These are phyloP conservation scores for Seiridium unicorne DNA, from an alignment of 2,329 filamentous ascomycete species.

Conservation along the genomic window DNA sequence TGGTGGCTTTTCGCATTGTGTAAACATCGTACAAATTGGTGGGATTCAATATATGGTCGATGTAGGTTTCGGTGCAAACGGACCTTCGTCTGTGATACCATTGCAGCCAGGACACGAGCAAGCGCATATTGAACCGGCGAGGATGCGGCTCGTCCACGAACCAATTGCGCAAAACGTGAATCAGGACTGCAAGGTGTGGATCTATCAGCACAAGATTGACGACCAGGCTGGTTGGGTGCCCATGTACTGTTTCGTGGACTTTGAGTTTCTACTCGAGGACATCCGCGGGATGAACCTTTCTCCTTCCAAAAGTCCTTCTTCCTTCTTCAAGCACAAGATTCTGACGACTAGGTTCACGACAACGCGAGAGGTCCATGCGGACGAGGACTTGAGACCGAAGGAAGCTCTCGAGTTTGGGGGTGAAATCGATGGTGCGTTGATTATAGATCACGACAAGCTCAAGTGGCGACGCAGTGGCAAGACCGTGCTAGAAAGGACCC, in stretches of 20 bases:
- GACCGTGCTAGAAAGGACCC: constrained; percentile 33
- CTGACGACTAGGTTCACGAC: constrained; percentile 38
- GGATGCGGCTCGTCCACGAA: constrained; percentile 29
- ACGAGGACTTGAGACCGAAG: constrained; percentile 19
- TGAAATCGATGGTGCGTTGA: constrained; percentile 27
- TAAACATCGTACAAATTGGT: constrained; percentile 20
- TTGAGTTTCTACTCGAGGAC: constrained; percentile 37
- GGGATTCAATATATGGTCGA: constrained; percentile 18
- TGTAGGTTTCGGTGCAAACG: constrained; percentile 22
- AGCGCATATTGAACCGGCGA: constrained; percentile 20
- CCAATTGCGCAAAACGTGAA: constrained; percentile 20
- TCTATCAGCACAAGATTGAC: constrained; percentile 19
- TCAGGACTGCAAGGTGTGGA: constrained; percentile 17
- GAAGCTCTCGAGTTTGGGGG: constrained; percentile 32
- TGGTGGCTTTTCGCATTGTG: constrained; percentile 25
- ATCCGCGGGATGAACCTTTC: constrained; percentile 36
- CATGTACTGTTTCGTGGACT: constrained; percentile 45
- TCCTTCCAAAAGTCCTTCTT: constrained; percentile 28
- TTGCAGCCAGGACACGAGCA: constrained; percentile 9
- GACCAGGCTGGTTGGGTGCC: constrained; percentile 33
- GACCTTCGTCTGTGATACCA: constrained; percentile 13
- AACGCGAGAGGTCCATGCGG: constrained; percentile 24
- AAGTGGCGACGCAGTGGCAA: constrained; percentile 37
- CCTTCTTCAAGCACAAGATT: constrained; percentile 34
- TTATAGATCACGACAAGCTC: constrained; percentile 37